These are phyloP conservation scores for Penicillium crystallinum DNA, from an alignment of 495 filamentous ascomycete species.

Conservation along the genomic window DNA sequence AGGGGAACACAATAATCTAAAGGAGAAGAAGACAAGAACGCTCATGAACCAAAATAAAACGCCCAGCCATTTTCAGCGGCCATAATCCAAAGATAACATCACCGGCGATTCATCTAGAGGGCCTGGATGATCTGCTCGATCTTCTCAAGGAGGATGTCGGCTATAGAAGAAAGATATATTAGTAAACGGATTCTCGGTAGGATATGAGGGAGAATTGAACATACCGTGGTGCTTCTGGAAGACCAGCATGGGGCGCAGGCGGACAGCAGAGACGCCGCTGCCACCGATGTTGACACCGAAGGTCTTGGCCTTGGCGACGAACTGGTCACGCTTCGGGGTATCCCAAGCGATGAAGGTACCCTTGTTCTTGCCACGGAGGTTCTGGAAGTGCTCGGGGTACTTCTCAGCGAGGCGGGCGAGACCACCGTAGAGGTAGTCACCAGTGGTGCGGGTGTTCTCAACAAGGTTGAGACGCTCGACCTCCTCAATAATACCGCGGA, in stretches of 20 bases:
- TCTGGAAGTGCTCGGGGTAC: constrained; percentile 80
- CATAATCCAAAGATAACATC: constrained; percentile 4
- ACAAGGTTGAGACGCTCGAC: constrained; percentile 79
- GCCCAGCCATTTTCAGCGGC: constrained; percentile 4
- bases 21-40: constrained; percentile 13
- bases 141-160: constrained; percentile 58
- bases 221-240: constrained; percentile 84
- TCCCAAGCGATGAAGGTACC: constrained; percentile 98
- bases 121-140: constrained; percentile 72
- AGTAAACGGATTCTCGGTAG: not conserved
- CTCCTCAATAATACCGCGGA: constrained; percentile 87
- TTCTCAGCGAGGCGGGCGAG: constrained; percentile 63
- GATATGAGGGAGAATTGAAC: not conserved
- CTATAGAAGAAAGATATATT: constrained; percentile 16
- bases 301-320: constrained; percentile 67
- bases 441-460: constrained; percentile 70
- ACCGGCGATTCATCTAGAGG: constrained; percentile 33
- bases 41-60: constrained; percentile 21
- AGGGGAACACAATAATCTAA: constrained; percentile 2
- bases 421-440: constrained; percentile 74
- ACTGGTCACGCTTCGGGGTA: constrained; percentile 75
- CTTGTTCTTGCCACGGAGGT: constrained; percentile 88
- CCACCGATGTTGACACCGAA: constrained; percentile 93
- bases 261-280: constrained; percentile 70
- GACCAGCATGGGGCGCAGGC: constrained; percentile 90